Evolutionary conservation across 2,329 filamentous ascomycete genomes (phyloP), one percentile per base, ranked within the genome.

Genomic region (Sclerotinia minor): DNA sequence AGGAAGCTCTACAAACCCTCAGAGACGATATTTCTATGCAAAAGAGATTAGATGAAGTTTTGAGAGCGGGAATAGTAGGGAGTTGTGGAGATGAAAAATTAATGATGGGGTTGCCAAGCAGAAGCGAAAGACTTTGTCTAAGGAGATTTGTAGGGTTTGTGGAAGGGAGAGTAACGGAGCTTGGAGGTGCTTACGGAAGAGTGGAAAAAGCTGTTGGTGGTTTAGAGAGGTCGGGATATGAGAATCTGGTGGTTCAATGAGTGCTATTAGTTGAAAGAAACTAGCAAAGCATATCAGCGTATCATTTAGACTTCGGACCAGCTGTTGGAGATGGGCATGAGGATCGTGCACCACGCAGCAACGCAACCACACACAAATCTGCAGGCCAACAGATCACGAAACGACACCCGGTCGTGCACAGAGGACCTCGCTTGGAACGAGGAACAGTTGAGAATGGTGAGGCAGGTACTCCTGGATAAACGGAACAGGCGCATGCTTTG

Each of bases 111-210:
- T n/a, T 66, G 15, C 64, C 64, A 5, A 59, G 52, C 26, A 47
- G 64, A 13, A 66, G 64, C 44, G 64, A 66, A 32, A 59, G 64
- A 19, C 54, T 66, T 15, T 66, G 64, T 59, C 29, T 66, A 15
- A 66, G 53, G 11, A 59, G 64, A n/a, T 66, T 66, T 50, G 64
- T 66, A 15, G 64, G 64, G 2, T 66, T 66, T 24, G 64, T 66
- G 17, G 64, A 66, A 32, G 64, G 64, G n/a, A 59, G 64, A 38
- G 64, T 66, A 17, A 49, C 32, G 21, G 64, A 66, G 50, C 54
- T 66, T 2, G 53, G 64, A 1, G 64, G 53, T 41, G 64, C 64
- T 29, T 66, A 66, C 52, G 26, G 6, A 7, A 60, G 53, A 9
- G 64, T 66, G 29, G 64, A 66, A 44, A 66, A 59, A 32, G 64